Conservation (phyloP, 495 filamentous ascomycete genomes). For the Astrothelium subdiscretum region DNA sequence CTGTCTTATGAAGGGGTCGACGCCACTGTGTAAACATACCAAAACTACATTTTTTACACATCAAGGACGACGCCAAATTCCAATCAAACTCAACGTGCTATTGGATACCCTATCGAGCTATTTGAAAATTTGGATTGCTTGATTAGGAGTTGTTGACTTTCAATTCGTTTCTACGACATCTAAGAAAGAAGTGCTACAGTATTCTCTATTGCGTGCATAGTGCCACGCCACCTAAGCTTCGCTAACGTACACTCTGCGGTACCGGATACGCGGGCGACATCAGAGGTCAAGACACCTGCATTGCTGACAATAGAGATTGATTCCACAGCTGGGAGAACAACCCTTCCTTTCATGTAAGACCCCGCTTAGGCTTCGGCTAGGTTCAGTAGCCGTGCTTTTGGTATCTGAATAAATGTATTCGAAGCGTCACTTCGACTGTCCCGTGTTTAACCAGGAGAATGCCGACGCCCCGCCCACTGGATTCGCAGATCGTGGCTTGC, state of each 20-base stretch:
- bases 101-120: too few relatives aligned
- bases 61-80: too few relatives aligned
- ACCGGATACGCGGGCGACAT: background rate
- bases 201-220: background rate
- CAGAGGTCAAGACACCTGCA: background rate
- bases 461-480: constrained; percentile 88
- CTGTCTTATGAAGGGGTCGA: background rate
- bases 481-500: constrained; percentile 50
- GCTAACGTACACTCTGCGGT: background rate
- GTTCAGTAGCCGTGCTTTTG: background rate
- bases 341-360: background rate
- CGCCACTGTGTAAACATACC: background rate
- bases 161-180: background rate
- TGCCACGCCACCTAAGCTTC: background rate
- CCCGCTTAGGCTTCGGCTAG: background rate
- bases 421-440: constrained; percentile 8
- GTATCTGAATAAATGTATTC: background rate
- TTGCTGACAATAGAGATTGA: background rate
- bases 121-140: too few relatives aligned
- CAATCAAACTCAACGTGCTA: too few relatives aligned
- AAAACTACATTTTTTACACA: too few relatives aligned
- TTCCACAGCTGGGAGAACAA: background rate
- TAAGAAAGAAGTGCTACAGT: background rate
- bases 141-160: too few relatives aligned
- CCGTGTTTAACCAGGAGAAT: constrained; percentile 78